Evolutionary conservation across 441 rosid species (phyloP), one percentile per base, ranked within the genome.

Genomic region (Croton laevigatus): DNA sequence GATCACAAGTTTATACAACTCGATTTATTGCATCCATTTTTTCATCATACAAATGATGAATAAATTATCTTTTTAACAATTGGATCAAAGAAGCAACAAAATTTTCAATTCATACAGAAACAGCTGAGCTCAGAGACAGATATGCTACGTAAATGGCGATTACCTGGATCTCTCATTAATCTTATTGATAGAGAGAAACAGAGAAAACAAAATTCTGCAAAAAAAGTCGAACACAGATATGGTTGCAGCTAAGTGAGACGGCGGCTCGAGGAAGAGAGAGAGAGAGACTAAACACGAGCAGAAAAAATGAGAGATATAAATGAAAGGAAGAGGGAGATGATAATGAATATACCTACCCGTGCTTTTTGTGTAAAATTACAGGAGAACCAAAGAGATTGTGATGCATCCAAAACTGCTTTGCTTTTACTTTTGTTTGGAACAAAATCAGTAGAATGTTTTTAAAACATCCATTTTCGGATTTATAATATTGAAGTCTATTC

Each of bases 11-110:
- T 52, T 58, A 46, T 72, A 76, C 78, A 40, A 14, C 71, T 78
- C 76, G 82, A 84, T 83, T 88, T 78, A 71, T 13, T 32, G 57
- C 60, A 59, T 68, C 70, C 74, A 6, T 49, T 49, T 11, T 11
- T 12, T 23, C 13, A 40, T 40, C 7, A 6, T n/a, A n/a, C 44
- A 40, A 40, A 40, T 40, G 10, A 40, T 9, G 6, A 40, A 40
- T 9, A 40, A 6, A 9, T 8, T 40, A 6, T 40, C 44, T 40
- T 6, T 40, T 6, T 23, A 8, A 5, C 22, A 36, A 49, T 36
- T 53, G 49, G 38, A 66, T 66, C 36, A 66, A 3, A 32, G 42
- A 27, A 69, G 20, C 19, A 37, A 16, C 2, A 14, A 34, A 60
- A 70, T 36, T 20, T 22, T 8, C 13, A 37, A 13, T 59, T 2